Percentiles rank a stretch among this genome's conserved stretches.
Evolutionary conservation across 345 rosid genomes (phyloP).

Genomic region (Populus deltoides): DNA sequence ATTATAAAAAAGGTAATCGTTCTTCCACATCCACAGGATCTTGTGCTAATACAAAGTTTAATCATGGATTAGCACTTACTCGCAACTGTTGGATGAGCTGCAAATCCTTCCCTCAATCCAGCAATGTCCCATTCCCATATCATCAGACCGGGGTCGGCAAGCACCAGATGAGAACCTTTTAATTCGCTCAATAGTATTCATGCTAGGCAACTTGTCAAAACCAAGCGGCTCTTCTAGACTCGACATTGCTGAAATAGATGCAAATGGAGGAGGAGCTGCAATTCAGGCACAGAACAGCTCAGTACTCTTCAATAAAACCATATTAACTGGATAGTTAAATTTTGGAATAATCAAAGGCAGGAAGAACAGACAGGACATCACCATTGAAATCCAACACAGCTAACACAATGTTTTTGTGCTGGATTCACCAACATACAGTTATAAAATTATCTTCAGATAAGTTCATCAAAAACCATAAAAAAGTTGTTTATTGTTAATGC

Average conservation of each 20-base stretch:
- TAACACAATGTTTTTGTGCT: too few relatives aligned
- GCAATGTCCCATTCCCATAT: slow-evolving; percentile 67
- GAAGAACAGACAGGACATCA: too few relatives aligned
- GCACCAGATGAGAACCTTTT: slow-evolving; percentile 85
- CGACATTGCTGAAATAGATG: slow-evolving; percentile 56
- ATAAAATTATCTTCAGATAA: background rate
- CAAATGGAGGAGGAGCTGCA: slow-evolving; percentile 25
- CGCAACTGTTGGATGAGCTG: slow-evolving; percentile 71
- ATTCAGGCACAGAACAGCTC: slow-evolving; percentile 31
- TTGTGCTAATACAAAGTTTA: background rate
- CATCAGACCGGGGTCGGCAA: slow-evolving; percentile 68
- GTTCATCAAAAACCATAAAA: background rate
- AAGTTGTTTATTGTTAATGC: background rate
- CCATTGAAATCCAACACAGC: background rate
- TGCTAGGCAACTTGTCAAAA: slow-evolving; percentile 85
- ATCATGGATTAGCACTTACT: slow-evolving; percentile 34
- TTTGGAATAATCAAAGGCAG: background rate
- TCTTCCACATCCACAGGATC: background rate
- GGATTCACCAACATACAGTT: slow-evolving; percentile 10
- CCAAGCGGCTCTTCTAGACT: slow-evolving; percentile 94
- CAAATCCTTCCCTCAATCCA: slow-evolving; percentile 86
- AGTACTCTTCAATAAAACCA: slow-evolving; percentile 18
- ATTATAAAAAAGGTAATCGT: background rate
- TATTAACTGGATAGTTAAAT: background rate
- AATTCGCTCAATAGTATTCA: slow-evolving; percentile 76